Conservation (phyloP, 2,329 filamentous ascomycete species). For the Fusarium sp. region DNA sequence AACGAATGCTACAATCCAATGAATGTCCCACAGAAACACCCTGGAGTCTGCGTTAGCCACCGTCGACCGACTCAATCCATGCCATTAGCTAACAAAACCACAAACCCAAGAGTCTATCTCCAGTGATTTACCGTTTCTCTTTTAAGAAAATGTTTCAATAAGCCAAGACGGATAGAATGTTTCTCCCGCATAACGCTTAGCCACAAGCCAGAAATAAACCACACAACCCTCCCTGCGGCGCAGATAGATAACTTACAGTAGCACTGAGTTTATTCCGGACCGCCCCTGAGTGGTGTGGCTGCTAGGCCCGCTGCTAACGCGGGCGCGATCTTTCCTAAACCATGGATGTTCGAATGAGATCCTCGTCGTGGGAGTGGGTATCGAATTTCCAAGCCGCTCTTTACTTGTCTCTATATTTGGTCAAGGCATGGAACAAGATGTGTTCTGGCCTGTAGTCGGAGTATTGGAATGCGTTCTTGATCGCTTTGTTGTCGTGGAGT, state of each 20-base stretch:
- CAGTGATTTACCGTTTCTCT: not conserved
- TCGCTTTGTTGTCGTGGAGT: not conserved
- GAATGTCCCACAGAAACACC: constrained; percentile 18
- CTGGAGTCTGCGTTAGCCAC: constrained; percentile 13
- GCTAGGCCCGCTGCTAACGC: constrained; percentile 28
- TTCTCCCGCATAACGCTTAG: constrained; percentile 13
- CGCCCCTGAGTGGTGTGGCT: constrained; percentile 47
- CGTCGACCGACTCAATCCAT: not conserved
- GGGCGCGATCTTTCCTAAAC: constrained; percentile 27
- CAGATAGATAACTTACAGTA: constrained; percentile 1
- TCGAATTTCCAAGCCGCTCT: constrained; percentile 25
- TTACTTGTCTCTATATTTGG: constrained; percentile 9
- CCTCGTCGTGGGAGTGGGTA: constrained; percentile 22
- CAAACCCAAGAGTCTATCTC: not conserved
- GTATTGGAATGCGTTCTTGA: not conserved
- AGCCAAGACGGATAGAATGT: constrained; percentile 9
- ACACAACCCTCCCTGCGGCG: constrained; percentile 14
- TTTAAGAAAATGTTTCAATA: constrained; percentile 7
- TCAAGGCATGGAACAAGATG: not conserved
- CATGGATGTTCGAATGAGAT: constrained; percentile 20
- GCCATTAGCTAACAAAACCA: not conserved
- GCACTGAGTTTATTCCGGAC: constrained; percentile 12
- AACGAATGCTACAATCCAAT: constrained; percentile 30
- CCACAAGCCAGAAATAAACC: constrained; percentile 12
- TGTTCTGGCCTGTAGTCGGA: not conserved